Base-by-base conservation (phyloP, 1,284 basidiomycete genomes). In the Amylostereum areolatum region DNA sequence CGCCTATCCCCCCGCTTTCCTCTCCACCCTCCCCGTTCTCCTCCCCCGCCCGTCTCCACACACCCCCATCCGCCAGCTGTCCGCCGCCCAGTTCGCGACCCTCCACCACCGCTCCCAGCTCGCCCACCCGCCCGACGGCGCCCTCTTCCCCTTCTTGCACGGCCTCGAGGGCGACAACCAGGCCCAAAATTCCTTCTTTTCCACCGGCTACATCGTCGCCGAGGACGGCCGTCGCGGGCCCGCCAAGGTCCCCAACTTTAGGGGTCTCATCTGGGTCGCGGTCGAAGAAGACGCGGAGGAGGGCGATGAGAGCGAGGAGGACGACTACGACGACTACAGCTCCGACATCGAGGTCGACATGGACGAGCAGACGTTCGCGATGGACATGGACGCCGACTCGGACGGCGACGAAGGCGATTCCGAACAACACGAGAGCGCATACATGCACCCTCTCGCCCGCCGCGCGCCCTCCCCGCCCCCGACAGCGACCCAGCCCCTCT, bases 121-220 rank as follows among this genome's bases (percentile, higher is more conserved):
- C 50, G 69, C 78, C 3, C 84, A 89, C 63, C 79, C 87, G 3
- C 84, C 85, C 1, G 89, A 92, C 70, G 71, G 74, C 43, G 75
- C 86, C 59, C 76, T 94, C 59, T 89, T 92, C 66, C 85, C 92
- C 29, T 89, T 94, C 73, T 67, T 90, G 47, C 83, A 92, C 63
- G 83, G 89, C 50, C 73, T 95, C 62, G 89, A 92, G 59, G 84
- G 87, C 57, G 75, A 83, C 54, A 89, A 89, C 62, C 66, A 77
- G 28, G 78, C 81, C 0, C 89, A 91, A 69, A 87, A 85, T 62
- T 71, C 75, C 31, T 92, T 92, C 72, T 92, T 92, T 62, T 74
- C 81, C 3, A 65, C 68, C 31, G 65, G 41, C 41, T 34, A 53
- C 31, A 58, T 62, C 63, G 41, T 60, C 57, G 28, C 59, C 39